These are phyloP conservation scores for Trichosporon inkin DNA, from an alignment of 1,284 basidiomycete genomes.

Conservation along the genomic window DNA sequence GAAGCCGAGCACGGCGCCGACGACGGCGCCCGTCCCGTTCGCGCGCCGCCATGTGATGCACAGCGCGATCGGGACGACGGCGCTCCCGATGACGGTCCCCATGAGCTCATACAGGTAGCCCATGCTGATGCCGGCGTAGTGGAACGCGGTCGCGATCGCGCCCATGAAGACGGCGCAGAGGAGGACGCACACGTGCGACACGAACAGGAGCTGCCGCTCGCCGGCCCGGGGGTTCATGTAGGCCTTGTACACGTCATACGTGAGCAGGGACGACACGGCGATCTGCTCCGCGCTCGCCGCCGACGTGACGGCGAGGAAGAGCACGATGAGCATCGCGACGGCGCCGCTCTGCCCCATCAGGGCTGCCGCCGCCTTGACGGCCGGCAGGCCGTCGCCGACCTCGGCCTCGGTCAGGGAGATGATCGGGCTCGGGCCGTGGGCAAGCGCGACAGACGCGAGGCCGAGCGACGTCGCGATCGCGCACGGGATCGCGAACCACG, in stretches of 20 bases:
- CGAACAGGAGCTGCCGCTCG: conserved; percentile 58
- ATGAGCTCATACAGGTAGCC: conserved; percentile 49
- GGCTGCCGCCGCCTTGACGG: conserved; percentile 63
- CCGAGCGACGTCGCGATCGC: conserved; percentile 57
- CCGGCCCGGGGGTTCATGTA: conserved; percentile 61
- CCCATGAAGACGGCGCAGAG: conserved; percentile 75
- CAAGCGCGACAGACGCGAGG: conserved; percentile 71
- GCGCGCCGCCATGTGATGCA: conserved; percentile 75
- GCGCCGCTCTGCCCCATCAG: conserved; percentile 73
- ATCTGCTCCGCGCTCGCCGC: conserved; percentile 85
- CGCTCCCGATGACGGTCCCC: conserved; percentile 65
- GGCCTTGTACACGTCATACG: conserved; percentile 66
- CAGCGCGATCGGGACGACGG: conserved; percentile 78
- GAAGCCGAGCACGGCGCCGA: conserved; percentile 68
- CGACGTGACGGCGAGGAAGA: conserved; percentile 65
- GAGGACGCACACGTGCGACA: conserved; percentile 56
- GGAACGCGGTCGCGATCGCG: conserved; percentile 76
- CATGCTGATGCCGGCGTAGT: conserved; percentile 83
- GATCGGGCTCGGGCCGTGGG: conserved; percentile 55
- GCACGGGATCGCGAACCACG: conserved; percentile 83
- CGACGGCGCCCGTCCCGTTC: conserved; percentile 75
- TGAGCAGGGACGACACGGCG: conserved; percentile 70
- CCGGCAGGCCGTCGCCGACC: conserved; percentile 77
- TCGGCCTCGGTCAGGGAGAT: conserved; percentile 59
- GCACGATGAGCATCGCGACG: conserved; percentile 47